Evolutionary conservation across 2,329 filamentous ascomycete genomes (phyloP).

Genomic region (Penicillium sp.): DNA sequence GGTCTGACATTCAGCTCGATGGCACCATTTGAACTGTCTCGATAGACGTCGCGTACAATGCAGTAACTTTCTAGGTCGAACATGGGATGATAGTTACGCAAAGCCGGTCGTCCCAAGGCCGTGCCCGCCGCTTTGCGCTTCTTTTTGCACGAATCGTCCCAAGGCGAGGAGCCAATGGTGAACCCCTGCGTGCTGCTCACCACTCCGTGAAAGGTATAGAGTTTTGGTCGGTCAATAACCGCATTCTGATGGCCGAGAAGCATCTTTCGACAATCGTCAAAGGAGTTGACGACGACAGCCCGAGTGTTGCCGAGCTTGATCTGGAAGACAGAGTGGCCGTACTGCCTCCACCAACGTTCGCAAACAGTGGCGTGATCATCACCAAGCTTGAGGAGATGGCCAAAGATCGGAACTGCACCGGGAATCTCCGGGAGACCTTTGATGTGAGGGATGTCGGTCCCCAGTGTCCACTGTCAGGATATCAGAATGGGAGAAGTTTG

Average conservation of each 20-base stretch:
- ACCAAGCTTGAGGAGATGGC: slow-evolving; percentile 58
- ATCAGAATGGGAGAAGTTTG: not conserved
- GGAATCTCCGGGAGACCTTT: slow-evolving; percentile 58
- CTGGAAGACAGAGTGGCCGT: slow-evolving; percentile 59
- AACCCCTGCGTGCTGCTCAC: slow-evolving; percentile 70
- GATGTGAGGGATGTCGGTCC: slow-evolving; percentile 56
- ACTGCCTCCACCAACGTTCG: slow-evolving; percentile 55
- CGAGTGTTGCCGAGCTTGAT: slow-evolving; percentile 45
- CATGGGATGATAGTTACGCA: slow-evolving; percentile 72
- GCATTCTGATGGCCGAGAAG: slow-evolving; percentile 72
- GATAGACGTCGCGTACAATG: slow-evolving; percentile 65
- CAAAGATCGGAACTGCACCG: slow-evolving; percentile 55
- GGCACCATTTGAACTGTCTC: slow-evolving; percentile 59
- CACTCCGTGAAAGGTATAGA: slow-evolving; percentile 74
- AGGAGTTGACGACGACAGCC: slow-evolving; percentile 71
- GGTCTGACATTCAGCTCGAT: slow-evolving; percentile 63
- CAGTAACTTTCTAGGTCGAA: slow-evolving; percentile 70
- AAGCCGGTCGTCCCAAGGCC: slow-evolving; percentile 67
- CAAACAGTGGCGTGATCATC: slow-evolving; percentile 54
- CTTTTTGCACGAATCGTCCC: slow-evolving; percentile 71
- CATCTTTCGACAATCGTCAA: slow-evolving; percentile 63
- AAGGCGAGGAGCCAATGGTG: slow-evolving; percentile 75
- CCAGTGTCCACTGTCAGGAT: slow-evolving; percentile 5
- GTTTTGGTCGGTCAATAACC: slow-evolving; percentile 68
- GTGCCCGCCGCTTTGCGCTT: slow-evolving; percentile 71